phyloP scores from a whole-genome alignment of 495 filamentous ascomycete species.

The Tetracladium marchalianum region DNA sequence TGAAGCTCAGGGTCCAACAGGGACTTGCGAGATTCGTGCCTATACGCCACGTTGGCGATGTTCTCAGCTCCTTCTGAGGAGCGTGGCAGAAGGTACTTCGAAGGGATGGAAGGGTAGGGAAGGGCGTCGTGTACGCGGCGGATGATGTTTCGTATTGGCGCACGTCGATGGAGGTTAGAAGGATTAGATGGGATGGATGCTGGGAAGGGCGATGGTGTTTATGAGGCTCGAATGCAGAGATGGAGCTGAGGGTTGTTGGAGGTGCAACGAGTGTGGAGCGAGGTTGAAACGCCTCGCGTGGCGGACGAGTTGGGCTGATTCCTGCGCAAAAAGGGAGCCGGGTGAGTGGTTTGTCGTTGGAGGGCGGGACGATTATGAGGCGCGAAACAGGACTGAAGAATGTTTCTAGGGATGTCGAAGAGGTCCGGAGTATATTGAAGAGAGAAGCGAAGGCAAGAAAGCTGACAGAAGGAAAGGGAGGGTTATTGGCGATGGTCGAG shows the following conservation, averaged over 20 bases:
- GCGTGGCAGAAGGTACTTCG: constrained; percentile 3
- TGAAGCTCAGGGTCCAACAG: constrained; percentile 27
- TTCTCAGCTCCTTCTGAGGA: constrained; percentile 11
- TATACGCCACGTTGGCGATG: constrained; percentile 22
- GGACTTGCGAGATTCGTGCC: constrained; percentile 19
- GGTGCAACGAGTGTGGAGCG: constrained; percentile 17
- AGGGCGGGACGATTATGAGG: too few species aligned
- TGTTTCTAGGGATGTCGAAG: too few species aligned
- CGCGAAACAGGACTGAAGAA: too few species aligned
- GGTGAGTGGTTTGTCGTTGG: constrained; percentile 8
- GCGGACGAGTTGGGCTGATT: constrained; percentile 9
- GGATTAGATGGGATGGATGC: constrained; percentile 9
- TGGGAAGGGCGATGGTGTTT: constrained; percentile 6
- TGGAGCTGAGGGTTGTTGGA: constrained; percentile 1
- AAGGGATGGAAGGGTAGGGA: neutral
- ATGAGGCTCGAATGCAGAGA: neutral
- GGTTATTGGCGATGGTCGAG: constrained; percentile 2
- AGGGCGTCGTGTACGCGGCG: neutral
- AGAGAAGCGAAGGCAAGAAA: too few species aligned
- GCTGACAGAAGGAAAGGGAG: neutral
- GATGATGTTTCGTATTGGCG: neutral
- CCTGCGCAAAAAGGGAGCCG: neutral
- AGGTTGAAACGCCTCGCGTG: constrained; percentile 10
- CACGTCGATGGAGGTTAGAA: constrained; percentile 2
- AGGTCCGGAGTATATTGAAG: too few species aligned